Conservation (phyloP, 2,329 filamentous ascomycete genomes). For the Calycina herbarum region DNA sequence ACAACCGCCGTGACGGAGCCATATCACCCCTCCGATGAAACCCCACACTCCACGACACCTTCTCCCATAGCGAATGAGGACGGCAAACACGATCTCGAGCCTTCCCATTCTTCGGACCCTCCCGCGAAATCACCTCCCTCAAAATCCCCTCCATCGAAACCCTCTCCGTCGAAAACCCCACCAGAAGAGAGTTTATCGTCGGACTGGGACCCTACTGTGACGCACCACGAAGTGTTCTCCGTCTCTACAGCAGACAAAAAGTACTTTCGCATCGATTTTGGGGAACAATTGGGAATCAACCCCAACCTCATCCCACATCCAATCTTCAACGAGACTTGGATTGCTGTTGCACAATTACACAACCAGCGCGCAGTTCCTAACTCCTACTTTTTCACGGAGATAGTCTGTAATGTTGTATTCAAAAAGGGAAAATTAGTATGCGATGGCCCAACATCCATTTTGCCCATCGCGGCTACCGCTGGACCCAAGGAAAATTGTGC, state of each 20-base stretch:
- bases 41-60: conserved; percentile 1
- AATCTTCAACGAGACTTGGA: conserved; percentile 46
- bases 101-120: background rate
- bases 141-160: too few species aligned
- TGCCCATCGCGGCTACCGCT: background rate
- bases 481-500: background rate
- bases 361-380: conserved; percentile 39
- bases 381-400: background rate
- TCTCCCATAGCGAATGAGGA: background rate
- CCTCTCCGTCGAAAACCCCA: background rate
- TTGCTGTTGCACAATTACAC: conserved; percentile 51
- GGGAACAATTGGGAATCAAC: conserved; percentile 46
- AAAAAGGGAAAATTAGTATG: background rate
- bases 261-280: conserved; percentile 53
- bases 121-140: background rate
- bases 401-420: background rate
- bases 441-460: background rate
- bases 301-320: conserved; percentile 61
- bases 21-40: background rate
- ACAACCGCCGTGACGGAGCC: background rate
- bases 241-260: conserved; percentile 45
- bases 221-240: conserved; percentile 38
- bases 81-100: background rate
- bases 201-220: background rate
- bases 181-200: background rate